These are phyloP conservation scores for Dothidotthia symphoricarpi DNA, from an alignment of 2,329 filamentous ascomycete species.

Conservation along the genomic window DNA sequence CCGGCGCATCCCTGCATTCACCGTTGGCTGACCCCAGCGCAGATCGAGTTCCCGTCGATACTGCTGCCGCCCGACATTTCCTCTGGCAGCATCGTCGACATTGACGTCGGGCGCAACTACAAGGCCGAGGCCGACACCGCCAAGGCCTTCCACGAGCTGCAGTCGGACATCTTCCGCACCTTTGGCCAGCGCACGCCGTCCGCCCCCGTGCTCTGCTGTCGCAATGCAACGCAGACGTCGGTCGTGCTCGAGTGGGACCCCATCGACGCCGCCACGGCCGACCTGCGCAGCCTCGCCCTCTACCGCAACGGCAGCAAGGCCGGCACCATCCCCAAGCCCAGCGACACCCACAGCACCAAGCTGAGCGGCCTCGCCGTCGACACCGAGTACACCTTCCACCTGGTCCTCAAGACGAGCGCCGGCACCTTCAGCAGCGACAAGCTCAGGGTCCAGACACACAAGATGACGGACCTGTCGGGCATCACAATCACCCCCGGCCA, in stretches of 20 bases:
- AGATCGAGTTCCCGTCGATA: slow-evolving; percentile 99
- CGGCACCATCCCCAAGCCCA: slow-evolving; percentile 84
- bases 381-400: slow-evolving; percentile 91
- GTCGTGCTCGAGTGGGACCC: slow-evolving; percentile 98
- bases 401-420: slow-evolving; percentile 85
- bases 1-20: slow-evolving; percentile 20
- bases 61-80: slow-evolving; percentile 93
- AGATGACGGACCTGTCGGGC: slow-evolving; percentile 96
- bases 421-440: slow-evolving; percentile 83
- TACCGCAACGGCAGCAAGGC: slow-evolving; percentile 97
- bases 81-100: slow-evolving; percentile 96
- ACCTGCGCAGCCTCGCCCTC: slow-evolving; percentile 82
- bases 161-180: slow-evolving; percentile 79
- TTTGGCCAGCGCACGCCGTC: slow-evolving; percentile 80
- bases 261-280: slow-evolving; percentile 86
- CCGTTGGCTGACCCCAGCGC: slow-evolving; percentile 24
- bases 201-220: slow-evolving; percentile 78
- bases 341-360: slow-evolving; percentile 91
- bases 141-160: slow-evolving; percentile 76
- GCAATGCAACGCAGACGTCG: slow-evolving; percentile 97
- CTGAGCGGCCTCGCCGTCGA: slow-evolving; percentile 95
- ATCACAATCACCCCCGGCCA: slow-evolving; percentile 93
- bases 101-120: slow-evolving; percentile 86
- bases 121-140: slow-evolving; percentile 73
- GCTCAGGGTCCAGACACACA: slow-evolving; percentile 85